These are phyloP conservation scores for Colletotrichum scovillei DNA, from an alignment of 2,329 filamentous ascomycete genomes.

Conservation along the genomic window DNA sequence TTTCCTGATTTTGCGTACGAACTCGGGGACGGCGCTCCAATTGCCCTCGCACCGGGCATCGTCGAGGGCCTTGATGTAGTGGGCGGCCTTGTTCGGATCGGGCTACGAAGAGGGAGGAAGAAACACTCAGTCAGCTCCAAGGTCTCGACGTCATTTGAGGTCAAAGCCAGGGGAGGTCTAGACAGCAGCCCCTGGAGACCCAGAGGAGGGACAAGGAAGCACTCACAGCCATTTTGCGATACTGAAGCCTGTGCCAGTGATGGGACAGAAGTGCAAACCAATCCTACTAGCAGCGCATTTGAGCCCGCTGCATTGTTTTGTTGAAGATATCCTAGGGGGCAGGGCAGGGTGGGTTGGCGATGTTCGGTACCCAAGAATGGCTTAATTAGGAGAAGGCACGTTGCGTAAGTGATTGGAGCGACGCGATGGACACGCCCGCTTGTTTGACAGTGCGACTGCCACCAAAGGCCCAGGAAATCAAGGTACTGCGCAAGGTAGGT, in stretches of 20 bases:
- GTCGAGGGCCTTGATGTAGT: constrained; percentile 87
- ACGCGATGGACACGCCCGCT: constrained; percentile 26
- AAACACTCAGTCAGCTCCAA: constrained; percentile 23
- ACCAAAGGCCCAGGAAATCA: neutral
- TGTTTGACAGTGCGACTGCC: constrained; percentile 15
- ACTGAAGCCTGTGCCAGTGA: constrained; percentile 3
- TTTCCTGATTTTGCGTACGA: constrained; percentile 93
- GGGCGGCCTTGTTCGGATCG: constrained; percentile 74
- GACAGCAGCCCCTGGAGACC: neutral
- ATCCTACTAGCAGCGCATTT: constrained; percentile 31
- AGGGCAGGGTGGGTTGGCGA: constrained; percentile 22
- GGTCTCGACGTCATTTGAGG: constrained; percentile 36
- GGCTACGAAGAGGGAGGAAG: constrained; percentile 31
- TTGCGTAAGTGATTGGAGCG: constrained; percentile 33
- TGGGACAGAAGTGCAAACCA: constrained; percentile 18
- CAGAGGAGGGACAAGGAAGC: neutral
- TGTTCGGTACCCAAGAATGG: constrained; percentile 24
- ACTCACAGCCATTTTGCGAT: constrained; percentile 51
- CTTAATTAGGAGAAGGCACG: constrained; percentile 32
- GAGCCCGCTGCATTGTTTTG: constrained; percentile 23
- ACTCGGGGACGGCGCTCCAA: constrained; percentile 88
- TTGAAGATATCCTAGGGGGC: constrained; percentile 13
- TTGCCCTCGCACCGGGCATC: constrained; percentile 87
- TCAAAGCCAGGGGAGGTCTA: constrained; percentile 3
- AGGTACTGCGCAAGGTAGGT: too few relatives aligned